Conservation (phyloP, 2,329 filamentous ascomycete species). For the Hirsutella rhossiliensis region DNA sequence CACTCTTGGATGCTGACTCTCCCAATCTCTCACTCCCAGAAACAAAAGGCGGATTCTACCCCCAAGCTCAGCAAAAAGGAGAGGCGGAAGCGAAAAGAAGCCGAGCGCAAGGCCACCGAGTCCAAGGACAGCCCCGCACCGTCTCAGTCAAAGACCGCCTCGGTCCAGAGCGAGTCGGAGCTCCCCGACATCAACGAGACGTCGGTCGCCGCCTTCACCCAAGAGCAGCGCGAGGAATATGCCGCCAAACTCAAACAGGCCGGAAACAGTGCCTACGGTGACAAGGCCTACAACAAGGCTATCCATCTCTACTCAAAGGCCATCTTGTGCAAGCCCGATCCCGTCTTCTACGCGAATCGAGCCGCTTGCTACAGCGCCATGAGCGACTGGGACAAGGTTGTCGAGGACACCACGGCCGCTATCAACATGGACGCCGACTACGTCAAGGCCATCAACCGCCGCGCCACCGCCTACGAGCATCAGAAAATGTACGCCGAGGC, state of each 20-base stretch:
- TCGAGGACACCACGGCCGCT: constrained; percentile 92
- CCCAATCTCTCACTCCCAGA: constrained; percentile 19
- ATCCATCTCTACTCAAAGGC: constrained; percentile 94
- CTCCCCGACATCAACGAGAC: constrained; percentile 54
- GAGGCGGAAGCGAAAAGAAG: constrained; percentile 76
- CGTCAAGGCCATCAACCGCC: constrained; percentile 92
- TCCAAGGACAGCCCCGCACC: constrained; percentile 27
- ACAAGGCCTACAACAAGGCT: constrained; percentile 85
- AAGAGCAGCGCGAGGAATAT: constrained; percentile 70
- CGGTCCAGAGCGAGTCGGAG: constrained; percentile 50
- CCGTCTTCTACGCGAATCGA: constrained; percentile 97
- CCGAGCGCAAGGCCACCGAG: constrained; percentile 45
- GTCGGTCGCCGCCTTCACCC: constrained; percentile 37
- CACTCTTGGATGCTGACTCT: background rate
- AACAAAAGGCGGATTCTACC: constrained; percentile 30
- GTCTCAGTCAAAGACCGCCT: constrained; percentile 35
- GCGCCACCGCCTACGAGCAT: constrained; percentile 94
- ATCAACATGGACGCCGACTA: constrained; percentile 91
- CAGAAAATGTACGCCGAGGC: constrained; percentile 85
- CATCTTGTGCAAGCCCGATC: constrained; percentile 92
- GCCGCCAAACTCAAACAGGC: constrained; percentile 87
- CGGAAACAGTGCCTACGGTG: constrained; percentile 91
- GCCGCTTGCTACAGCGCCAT: constrained; percentile 95
- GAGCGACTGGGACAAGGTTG: constrained; percentile 86
- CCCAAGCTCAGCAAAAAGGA: constrained; percentile 85